Conservation (phyloP, 805 yeast genomes). For the Kodamaea lidongshanica region DNA sequence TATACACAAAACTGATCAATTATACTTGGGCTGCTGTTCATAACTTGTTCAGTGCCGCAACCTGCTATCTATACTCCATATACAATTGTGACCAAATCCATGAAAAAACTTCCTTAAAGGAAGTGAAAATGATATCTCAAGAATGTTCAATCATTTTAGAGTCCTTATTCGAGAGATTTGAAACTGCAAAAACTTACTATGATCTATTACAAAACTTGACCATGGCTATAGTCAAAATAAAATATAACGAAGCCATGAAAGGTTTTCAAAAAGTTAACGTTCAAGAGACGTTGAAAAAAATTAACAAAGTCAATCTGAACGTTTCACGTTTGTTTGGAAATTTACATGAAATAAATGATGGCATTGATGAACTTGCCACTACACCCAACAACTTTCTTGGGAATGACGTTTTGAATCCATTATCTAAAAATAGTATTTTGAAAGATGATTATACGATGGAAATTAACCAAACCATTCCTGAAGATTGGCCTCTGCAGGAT, state of each 20-base stretch:
- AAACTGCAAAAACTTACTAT: slow-evolving; percentile 67
- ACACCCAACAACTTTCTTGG: no score
- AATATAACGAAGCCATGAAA: slow-evolving; percentile 34
- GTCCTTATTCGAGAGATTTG: slow-evolving; percentile 63
- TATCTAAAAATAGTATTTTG: slow-evolving; percentile 1
- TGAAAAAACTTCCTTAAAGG: slow-evolving; percentile 38
- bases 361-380: not conserved
- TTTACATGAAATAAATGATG: slow-evolving; percentile 10
- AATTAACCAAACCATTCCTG: not conserved
- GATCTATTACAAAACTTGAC: slow-evolving; percentile 67
- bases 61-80: slow-evolving; percentile 71
- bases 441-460: not conserved
- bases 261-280: slow-evolving; percentile 11
- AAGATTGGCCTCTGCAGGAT: not conserved
- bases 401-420: slow-evolving; percentile 8
- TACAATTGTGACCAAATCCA: slow-evolving; percentile 61
- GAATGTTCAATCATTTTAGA: slow-evolving; percentile 54
- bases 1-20: slow-evolving; percentile 54
- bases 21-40: slow-evolving; percentile 94
- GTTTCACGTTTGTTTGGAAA: slow-evolving; percentile 33
- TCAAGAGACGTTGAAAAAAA: slow-evolving; percentile 6
- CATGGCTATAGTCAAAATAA: slow-evolving; percentile 62
- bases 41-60: slow-evolving; percentile 82
- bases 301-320: slow-evolving; percentile 25
- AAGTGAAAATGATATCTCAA: slow-evolving; percentile 42